Base-by-base conservation (phyloP, 2,329 filamentous ascomycete species). In the Neofusicoccum kwambonambiense region DNA sequence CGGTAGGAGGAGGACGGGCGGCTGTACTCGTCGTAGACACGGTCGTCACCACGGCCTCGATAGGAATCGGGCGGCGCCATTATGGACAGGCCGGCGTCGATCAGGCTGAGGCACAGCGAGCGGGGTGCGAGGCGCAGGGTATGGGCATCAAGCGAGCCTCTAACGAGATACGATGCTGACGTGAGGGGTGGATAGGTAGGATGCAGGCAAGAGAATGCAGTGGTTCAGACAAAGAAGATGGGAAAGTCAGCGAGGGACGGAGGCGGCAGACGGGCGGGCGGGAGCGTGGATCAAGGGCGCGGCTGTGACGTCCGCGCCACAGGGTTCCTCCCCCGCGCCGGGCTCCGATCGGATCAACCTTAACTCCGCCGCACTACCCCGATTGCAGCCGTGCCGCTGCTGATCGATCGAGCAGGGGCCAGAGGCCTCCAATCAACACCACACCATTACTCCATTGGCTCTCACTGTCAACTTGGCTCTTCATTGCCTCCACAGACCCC, bases 371-470 rank as follows among this genome's bases (percentile, higher is more conserved):
- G 39, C 39, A 11, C 52, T 42, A 31, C 7, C 11, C 54, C 54
- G 8, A 6, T 42, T 27, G 2, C 27, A n/a, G 54, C 39, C 3
- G 27, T n/a, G 22, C 47, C 19, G 13, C 19, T 12, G 54, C 41
- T 15, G 54, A 58, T 58, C 54, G 22, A 58, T 58, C 54, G 41
- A 13, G 54, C 54, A 58, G 54, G 54, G 54, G 19, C 54, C 54
- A 58, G 39, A 39, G 11, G 15, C 31, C 11, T 35, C 54, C 39
- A 45, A 34, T 45, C 39, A 42, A 56, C 52, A 56, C 52, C 52
- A 42, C 52, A 19, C 37, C 34, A 27, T 34, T 41, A 31, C 39
- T 35, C 39, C 2, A 34, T n/a, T n/a, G 37, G 35, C 52, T 5
- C 51, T 11, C 19, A 35, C 19, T 51, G 15, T 11, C 44, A 45